Conservation (phyloP, 352 stramenopile species). For the Pythium dissimile region DNA sequence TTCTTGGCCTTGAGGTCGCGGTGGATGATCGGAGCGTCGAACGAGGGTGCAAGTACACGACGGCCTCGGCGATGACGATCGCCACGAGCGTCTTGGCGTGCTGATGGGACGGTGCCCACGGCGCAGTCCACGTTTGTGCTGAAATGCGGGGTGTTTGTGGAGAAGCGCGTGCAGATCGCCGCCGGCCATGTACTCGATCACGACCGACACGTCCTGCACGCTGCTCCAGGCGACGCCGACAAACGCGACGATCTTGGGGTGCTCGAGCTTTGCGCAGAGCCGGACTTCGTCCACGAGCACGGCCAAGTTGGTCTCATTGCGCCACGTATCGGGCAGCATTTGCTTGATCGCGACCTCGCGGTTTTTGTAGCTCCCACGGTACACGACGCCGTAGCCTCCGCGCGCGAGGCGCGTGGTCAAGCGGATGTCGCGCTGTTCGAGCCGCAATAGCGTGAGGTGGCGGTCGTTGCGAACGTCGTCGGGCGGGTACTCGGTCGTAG, state of each 20-base stretch:
- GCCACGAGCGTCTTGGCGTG: constrained; percentile 11
- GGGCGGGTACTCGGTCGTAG: constrained; percentile 6
- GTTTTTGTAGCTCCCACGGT: background rate
- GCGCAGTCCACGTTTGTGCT: background rate
- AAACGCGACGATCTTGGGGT: constrained; percentile 35
- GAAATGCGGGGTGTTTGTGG: background rate
- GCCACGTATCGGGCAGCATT: constrained; percentile 15
- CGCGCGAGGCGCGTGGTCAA: constrained; percentile 4
- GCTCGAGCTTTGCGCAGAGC: constrained; percentile 28
- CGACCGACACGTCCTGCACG: constrained; percentile 26
- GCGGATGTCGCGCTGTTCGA: constrained; percentile 1
- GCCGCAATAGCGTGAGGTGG: constrained; percentile 3
- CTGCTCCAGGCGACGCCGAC: constrained; percentile 32
- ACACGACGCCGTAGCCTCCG: constrained; percentile 21
- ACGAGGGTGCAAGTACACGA: constrained; percentile 32
- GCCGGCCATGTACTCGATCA: constrained; percentile 32
- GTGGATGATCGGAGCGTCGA: constrained; percentile 22
- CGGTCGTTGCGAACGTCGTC: constrained; percentile 25
- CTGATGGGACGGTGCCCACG: background rate
- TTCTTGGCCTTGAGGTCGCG: constrained; percentile 26
- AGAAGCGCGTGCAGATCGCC: constrained; percentile 12
- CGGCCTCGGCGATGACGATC: constrained; percentile 17
- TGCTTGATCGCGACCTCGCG: constrained; percentile 20
- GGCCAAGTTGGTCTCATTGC: constrained; percentile 10
- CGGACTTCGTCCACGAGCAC: constrained; percentile 39